These are phyloP conservation scores for Aristolochia californica DNA, from an alignment of 164 flowering plant species.

Conservation along the genomic window DNA sequence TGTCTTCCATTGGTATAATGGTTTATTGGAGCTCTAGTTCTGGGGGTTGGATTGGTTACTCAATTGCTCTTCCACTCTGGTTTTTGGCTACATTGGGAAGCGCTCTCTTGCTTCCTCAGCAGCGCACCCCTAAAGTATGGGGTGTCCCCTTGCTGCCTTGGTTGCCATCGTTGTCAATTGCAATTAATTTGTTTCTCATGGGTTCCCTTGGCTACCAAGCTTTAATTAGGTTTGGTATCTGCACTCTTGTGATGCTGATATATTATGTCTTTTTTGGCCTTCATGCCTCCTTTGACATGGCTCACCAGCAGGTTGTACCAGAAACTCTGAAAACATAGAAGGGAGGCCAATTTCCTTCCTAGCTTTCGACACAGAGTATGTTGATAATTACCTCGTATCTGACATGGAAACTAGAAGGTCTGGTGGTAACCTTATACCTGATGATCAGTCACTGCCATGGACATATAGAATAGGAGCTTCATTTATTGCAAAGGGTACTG, in stretches of 20 bases:
- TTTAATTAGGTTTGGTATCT: slow-evolving; percentile 56
- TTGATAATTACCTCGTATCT: too few species aligned
- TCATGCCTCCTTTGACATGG: slow-evolving; percentile 79
- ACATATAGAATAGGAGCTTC: too few species aligned
- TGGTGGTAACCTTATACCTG: too few species aligned
- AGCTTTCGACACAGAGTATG: too few species aligned
- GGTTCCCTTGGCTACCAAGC: slow-evolving; percentile 65
- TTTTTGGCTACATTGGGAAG: slow-evolving; percentile 46
- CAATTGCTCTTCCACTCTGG: slow-evolving; percentile 37
- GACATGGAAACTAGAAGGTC: too few species aligned
- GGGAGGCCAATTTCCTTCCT: not conserved
- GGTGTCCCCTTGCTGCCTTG: slow-evolving; percentile 80
- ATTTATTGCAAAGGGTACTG: too few species aligned
- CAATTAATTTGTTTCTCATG: slow-evolving; percentile 60
- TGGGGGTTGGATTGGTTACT: slow-evolving; percentile 52
- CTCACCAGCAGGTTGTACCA: slow-evolving; percentile 23
- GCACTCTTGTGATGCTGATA: slow-evolving; percentile 52
- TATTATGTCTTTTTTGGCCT: slow-evolving; percentile 66
- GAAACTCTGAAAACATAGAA: slow-evolving; percentile 4
- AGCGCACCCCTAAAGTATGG: slow-evolving; percentile 52
- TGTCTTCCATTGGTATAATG: slow-evolving; percentile 41
- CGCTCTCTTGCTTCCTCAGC: slow-evolving; percentile 32
- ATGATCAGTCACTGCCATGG: too few species aligned
- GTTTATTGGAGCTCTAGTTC: slow-evolving; percentile 26
- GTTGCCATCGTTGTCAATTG: slow-evolving; percentile 78